A percentile compares a stretch with the other conserved stretches of the same genome.
Conservation (phyloP, 441 rosid genomes). For the Euphorbia celastroides region DNA sequence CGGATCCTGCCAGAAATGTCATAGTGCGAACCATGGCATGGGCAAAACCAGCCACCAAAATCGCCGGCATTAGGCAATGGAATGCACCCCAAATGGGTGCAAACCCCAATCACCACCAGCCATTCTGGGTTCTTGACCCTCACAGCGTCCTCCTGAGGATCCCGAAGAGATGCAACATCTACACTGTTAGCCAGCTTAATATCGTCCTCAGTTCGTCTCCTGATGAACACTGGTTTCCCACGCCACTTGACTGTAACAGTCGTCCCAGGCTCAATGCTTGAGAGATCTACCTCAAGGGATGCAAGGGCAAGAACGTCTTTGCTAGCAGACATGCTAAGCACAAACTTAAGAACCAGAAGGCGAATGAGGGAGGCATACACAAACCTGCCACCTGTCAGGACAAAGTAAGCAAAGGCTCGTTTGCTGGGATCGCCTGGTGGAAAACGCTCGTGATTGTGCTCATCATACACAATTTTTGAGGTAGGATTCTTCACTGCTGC, state of each 20-base stretch:
- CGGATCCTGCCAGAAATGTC: conserved; percentile 95
- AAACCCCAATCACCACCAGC: conserved; percentile 88
- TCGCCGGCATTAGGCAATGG: conserved; percentile 98
- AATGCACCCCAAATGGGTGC: conserved; percentile 94
- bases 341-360: conserved; percentile 76
- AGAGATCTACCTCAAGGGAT: conserved; percentile 88
- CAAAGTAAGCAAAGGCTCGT: conserved; percentile 95
- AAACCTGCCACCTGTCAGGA: conserved; percentile 86
- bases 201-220: conserved; percentile 86
- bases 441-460: conserved; percentile 76
- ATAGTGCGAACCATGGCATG: conserved; percentile 95
- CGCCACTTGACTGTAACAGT: conserved; percentile 97
- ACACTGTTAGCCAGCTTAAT: conserved; percentile 79
- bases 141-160: conserved; percentile 74
- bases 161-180: conserved; percentile 77
- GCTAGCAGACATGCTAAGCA: conserved; percentile 96
- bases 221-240: conserved; percentile 93
- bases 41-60: conserved; percentile 97
- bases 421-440: conserved; percentile 98
- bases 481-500: conserved; percentile 77
- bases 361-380: conserved; percentile 86
- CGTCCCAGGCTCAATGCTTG: conserved; percentile 84
- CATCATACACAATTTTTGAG: conserved; percentile 75
- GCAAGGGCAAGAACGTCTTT: conserved; percentile 95
- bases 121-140: conserved; percentile 96